Percentiles rank a stretch among this genome's conserved stretches.
Evolutionary conservation across 2,329 filamentous ascomycete species (phyloP).

Genomic region (Claviceps fusiformis): DNA sequence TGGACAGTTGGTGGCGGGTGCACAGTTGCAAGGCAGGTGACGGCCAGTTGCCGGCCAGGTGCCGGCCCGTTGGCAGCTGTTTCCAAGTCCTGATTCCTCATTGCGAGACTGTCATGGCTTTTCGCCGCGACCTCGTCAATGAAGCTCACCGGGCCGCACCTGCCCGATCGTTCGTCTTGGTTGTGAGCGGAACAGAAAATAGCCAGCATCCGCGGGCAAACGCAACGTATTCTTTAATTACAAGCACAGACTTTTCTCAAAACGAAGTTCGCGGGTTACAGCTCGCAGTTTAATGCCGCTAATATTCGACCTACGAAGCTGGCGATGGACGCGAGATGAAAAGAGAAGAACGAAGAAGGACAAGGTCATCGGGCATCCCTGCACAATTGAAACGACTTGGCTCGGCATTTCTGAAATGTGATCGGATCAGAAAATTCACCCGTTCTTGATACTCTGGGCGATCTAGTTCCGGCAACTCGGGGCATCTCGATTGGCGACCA

Average conservation of each 20-base stretch:
- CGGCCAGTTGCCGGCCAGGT: background rate
- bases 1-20: background rate
- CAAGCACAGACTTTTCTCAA: too few species aligned
- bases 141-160: background rate
- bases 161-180: background rate
- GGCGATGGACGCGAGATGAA: too few species aligned
- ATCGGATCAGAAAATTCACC: background rate
- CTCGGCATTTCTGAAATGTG: background rate
- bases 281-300: too few species aligned
- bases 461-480: background rate
- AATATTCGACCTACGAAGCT: too few species aligned
- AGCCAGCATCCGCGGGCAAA: too few species aligned
- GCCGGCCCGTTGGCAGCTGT: background rate
- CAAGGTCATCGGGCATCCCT: background rate
- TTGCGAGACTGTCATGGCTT: background rate
- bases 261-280: background rate
- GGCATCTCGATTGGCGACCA: background rate
- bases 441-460: background rate
- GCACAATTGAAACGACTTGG: background rate
- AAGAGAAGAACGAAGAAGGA: background rate
- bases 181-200: too few species aligned
- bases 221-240: too few species aligned
- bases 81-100: background rate
- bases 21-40: background rate
- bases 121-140: background rate